A percentile compares a stretch with the other conserved stretches of the same genome.
phyloP scores from a whole-genome alignment of 352 stramenopile genomes.

The Phytophthora nicotianae region DNA sequence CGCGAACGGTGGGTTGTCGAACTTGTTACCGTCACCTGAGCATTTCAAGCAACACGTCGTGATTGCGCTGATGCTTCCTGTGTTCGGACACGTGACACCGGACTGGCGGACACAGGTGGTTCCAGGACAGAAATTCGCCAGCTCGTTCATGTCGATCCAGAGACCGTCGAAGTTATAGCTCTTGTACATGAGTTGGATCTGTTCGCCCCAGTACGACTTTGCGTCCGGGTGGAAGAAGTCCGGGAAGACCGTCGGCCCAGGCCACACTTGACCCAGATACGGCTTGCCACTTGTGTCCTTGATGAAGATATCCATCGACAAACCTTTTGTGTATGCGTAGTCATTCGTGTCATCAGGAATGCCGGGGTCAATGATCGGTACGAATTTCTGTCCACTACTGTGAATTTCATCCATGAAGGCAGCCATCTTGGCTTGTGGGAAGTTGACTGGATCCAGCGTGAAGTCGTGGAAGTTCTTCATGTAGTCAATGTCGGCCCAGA shows the following conservation, averaged over 20 bases:
- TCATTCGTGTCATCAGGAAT: slow-evolving; percentile 65
- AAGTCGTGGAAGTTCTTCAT: slow-evolving; percentile 69
- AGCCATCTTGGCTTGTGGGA: slow-evolving; percentile 36
- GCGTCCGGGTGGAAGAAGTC: slow-evolving; percentile 84
- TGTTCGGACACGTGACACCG: slow-evolving; percentile 41
- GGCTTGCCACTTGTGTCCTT: slow-evolving; percentile 68
- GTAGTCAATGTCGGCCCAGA: slow-evolving; percentile 75
- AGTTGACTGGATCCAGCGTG: slow-evolving; percentile 63
- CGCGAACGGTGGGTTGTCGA: slow-evolving; percentile 55
- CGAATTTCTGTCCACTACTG: slow-evolving; percentile 58
- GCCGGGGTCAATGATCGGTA: slow-evolving; percentile 85
- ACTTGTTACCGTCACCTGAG: slow-evolving; percentile 49
- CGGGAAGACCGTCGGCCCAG: slow-evolving; percentile 76
- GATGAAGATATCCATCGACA: slow-evolving; percentile 79
- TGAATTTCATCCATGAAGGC: slow-evolving; percentile 61
- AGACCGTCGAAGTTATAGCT: slow-evolving; percentile 66
- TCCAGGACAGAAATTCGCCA: slow-evolving; percentile 77
- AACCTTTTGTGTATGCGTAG: slow-evolving; percentile 55
- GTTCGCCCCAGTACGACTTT: slow-evolving; percentile 66
- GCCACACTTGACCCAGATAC: slow-evolving; percentile 82
- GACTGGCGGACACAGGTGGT: slow-evolving; percentile 43
- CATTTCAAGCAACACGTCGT: slow-evolving; percentile 59
- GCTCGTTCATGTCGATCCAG: slow-evolving; percentile 92
- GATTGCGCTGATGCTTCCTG: slow-evolving; percentile 34
- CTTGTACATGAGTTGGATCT: slow-evolving; percentile 64